A percentile compares a stretch with the other conserved stretches of the same genome.
Evolutionary conservation across 2,329 filamentous ascomycete species (phyloP).

Genomic region (Xylogone sp.): DNA sequence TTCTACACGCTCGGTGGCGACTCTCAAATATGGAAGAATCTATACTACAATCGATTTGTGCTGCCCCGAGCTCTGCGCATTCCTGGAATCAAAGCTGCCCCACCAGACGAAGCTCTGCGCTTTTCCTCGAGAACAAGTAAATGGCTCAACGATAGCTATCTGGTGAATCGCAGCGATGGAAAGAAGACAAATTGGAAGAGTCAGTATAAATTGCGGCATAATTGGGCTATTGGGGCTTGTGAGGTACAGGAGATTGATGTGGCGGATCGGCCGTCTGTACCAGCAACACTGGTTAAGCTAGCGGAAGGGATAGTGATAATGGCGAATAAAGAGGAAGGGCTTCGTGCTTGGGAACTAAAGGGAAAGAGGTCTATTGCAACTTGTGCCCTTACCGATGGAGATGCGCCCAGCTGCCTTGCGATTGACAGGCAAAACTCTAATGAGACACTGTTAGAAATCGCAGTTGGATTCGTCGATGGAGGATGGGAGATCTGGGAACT

Average conservation of each 20-base stretch:
- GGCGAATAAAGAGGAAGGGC: slow-evolving; percentile 62
- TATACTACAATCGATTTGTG: slow-evolving; percentile 87
- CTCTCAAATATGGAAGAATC: slow-evolving; percentile 83
- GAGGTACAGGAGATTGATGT: slow-evolving; percentile 69
- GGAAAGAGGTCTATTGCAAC: slow-evolving; percentile 57
- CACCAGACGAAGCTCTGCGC: slow-evolving; percentile 16
- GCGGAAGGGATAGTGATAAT: slow-evolving; percentile 75
- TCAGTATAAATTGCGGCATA: slow-evolving; percentile 83
- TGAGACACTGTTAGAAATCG: slow-evolving; percentile 50
- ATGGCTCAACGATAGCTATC: slow-evolving; percentile 40
- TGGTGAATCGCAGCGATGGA: slow-evolving; percentile 22
- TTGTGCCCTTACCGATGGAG: slow-evolving; percentile 27
- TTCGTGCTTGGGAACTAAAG: slow-evolving; percentile 76
- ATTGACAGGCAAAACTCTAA: slow-evolving; percentile 51
- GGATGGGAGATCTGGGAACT: slow-evolving; percentile 68
- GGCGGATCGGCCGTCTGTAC: slow-evolving; percentile 39
- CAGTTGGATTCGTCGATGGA: slow-evolving; percentile 69
- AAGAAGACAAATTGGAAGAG: slow-evolving; percentile 72
- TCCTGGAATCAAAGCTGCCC: slow-evolving; percentile 55
- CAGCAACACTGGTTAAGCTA: slow-evolving; percentile 67
- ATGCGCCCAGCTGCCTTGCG: slow-evolving; percentile 58
- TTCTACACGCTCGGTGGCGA: slow-evolving; percentile 72
- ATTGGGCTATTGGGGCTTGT: slow-evolving; percentile 83
- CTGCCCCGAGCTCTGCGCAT: slow-evolving; percentile 74
- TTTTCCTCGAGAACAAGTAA: slow-evolving; percentile 42